Base-by-base conservation (phyloP, 2,329 filamentous ascomycete species). In the Neofusicoccum ribis region DNA sequence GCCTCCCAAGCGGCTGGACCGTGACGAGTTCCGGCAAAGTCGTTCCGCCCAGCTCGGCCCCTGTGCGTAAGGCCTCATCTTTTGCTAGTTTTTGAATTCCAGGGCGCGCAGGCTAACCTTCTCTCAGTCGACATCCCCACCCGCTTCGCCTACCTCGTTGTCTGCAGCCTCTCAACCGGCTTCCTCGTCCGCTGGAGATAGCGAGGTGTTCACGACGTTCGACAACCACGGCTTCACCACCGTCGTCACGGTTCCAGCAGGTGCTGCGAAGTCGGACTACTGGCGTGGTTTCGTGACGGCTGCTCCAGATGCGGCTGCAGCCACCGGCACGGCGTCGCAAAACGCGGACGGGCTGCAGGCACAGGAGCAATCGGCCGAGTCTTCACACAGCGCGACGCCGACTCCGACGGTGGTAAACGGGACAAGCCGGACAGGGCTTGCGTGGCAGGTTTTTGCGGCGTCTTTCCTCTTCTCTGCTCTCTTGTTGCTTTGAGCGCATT, bases 1-100 rank as follows among this genome's bases (percentile, higher is more conserved):
- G 86, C 68, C 86, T 96, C 66, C 92, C 93, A 46, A 86, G 84
- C 72, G 92, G 91, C 66, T 97, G 92, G 92, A 85, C 88, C 67
- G 91, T 95, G 79, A 91, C 89, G 59, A 83, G 88, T 67, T 86
- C 88, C 70, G 91, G 92, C 74, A 94, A 93, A 82, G 88, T 95
- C 72, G 84, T 92, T 73, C 91, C 91, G 74, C 85, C 88, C 70
- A 86, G 84, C 78, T 86, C 87, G 80, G 87, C 86, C 73, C 83
- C 84, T 81, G 85, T 88, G 81, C 86, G 86, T 88, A 86, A 85
- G 87, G 76, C 83, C 84, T 70, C 66, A 51, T 59, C n/a, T 49
- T 63, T 17, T 60, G 41, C 49, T 51, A 47, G 15, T 54, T 46
- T 44, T 54, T 47, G 15, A 36, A 14, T 0, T 5, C 23, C 23